Evolutionary conservation across 2,329 filamentous ascomycete species (phyloP).

Genomic region (Rhexocercosporidium sp.): DNA sequence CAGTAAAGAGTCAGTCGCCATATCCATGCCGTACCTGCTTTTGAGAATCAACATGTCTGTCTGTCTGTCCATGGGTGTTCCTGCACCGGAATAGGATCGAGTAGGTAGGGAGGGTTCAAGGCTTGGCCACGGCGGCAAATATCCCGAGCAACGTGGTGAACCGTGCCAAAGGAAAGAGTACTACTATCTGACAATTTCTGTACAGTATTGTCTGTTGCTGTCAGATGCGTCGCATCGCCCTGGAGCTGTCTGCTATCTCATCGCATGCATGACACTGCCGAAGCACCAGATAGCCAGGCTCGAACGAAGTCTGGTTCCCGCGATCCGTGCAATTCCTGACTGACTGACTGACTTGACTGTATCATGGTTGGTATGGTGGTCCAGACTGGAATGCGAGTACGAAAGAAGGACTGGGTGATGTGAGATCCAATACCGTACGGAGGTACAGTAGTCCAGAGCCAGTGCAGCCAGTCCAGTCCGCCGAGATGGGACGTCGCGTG

Average conservation of each 20-base stretch:
- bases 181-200: too few species aligned
- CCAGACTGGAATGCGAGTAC: slow-evolving; percentile 1
- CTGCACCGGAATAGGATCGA: slow-evolving; percentile 1
- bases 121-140: not conserved
- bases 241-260: not conserved
- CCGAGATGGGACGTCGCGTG: slow-evolving; percentile 17
- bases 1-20: not conserved
- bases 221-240: too few species aligned
- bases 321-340: not conserved
- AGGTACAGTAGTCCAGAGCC: not conserved
- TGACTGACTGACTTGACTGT: not conserved
- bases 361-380: not conserved
- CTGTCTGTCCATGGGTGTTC: not conserved
- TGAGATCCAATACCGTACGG: too few species aligned
- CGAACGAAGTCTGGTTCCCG: not conserved
- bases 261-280: not conserved
- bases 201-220: too few species aligned
- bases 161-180: slow-evolving; percentile 9
- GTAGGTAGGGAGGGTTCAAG: slow-evolving; percentile 13
- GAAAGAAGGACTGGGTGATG: slow-evolving; percentile 2
- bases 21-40: not conserved
- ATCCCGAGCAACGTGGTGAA: slow-evolving; percentile 11
- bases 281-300: not conserved
- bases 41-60: not conserved
- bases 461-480: not conserved